phyloP scores from a whole-genome alignment of 2,329 filamentous ascomycete genomes.

The Neonectria neomacrospora region DNA sequence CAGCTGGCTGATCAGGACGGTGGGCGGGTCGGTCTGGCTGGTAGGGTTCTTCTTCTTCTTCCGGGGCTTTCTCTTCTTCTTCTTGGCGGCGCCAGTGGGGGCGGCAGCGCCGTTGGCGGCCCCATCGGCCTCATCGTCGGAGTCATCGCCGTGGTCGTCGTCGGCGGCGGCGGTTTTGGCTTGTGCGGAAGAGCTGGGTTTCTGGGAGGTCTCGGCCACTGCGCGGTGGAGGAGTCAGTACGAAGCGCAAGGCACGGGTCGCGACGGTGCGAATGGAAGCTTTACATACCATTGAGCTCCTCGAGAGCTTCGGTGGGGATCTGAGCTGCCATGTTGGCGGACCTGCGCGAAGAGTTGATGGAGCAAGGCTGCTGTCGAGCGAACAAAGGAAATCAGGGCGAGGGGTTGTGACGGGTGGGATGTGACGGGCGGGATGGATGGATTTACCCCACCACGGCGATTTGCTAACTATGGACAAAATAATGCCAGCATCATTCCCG shows the following conservation, averaged over 20 bases:
- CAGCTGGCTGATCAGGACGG: conserved; percentile 75
- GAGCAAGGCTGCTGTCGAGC: conserved; percentile 29
- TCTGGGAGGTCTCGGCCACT: conserved; percentile 55
- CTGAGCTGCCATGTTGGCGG: conserved; percentile 56
- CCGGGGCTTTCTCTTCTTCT: conserved; percentile 85
- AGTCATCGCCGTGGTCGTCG: conserved; percentile 62
- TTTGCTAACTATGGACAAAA: conserved; percentile 34
- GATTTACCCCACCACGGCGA: conserved; percentile 41
- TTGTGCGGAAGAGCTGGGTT: conserved; percentile 55
- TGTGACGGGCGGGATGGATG: conserved; percentile 31
- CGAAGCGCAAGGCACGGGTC: not conserved
- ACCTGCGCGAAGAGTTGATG: conserved; percentile 29
- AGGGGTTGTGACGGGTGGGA: conserved; percentile 23
- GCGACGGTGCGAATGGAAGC: conserved; percentile 1
- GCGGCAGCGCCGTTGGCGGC: conserved; percentile 50
- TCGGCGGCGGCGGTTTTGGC: conserved; percentile 52
- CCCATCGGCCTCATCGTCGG: conserved; percentile 63
- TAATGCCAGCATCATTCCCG: not conserved
- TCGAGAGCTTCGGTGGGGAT: conserved; percentile 56
- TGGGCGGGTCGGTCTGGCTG: conserved; percentile 78
- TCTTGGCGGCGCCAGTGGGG: conserved; percentile 53
- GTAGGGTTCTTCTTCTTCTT: conserved; percentile 83
- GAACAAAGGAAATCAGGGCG: conserved; percentile 39
- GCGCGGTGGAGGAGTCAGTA: conserved; percentile 30
- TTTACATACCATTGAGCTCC: conserved; percentile 53